Conservation (phyloP, 176 grass and related monocot genomes). For the Ampelocalamus luodianensis region DNA sequence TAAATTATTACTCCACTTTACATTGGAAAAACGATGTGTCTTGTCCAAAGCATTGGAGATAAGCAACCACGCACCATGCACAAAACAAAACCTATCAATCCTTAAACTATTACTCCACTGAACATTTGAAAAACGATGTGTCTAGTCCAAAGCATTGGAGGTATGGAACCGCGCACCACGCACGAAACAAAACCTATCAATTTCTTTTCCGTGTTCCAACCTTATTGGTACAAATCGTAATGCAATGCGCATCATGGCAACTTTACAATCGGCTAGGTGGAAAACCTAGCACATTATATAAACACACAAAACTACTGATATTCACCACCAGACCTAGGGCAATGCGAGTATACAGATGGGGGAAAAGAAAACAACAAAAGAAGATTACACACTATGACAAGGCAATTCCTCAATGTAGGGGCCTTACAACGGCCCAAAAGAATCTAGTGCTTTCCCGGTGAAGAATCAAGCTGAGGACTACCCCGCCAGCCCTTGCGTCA, state of each 20-base stretch:
- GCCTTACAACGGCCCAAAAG: constrained; percentile 62
- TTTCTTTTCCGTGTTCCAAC: constrained; percentile 41
- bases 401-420: constrained; percentile 39
- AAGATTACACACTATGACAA: constrained; percentile 60
- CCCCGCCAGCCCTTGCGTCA: constrained; percentile 62
- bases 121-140: not conserved
- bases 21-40: not conserved
- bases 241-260: constrained; percentile 59
- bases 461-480: constrained; percentile 49
- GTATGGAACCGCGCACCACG: not conserved
- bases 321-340: constrained; percentile 51
- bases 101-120: not conserved
- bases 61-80: not conserved
- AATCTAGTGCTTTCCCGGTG: constrained; percentile 50
- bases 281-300: constrained; percentile 59
- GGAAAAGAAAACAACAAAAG: constrained; percentile 39
- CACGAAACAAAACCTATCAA: constrained; percentile 41
- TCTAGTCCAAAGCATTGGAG: not conserved
- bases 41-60: not conserved
- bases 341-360: constrained; percentile 47
- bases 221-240: constrained; percentile 65
- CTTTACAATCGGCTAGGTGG: constrained; percentile 69
- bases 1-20: not conserved
- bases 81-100: constrained; percentile 37
- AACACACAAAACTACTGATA: constrained; percentile 70